Evolutionary conservation across 2,329 filamentous ascomycete species (phyloP).

Genomic region (Alternaria metachromatica): DNA sequence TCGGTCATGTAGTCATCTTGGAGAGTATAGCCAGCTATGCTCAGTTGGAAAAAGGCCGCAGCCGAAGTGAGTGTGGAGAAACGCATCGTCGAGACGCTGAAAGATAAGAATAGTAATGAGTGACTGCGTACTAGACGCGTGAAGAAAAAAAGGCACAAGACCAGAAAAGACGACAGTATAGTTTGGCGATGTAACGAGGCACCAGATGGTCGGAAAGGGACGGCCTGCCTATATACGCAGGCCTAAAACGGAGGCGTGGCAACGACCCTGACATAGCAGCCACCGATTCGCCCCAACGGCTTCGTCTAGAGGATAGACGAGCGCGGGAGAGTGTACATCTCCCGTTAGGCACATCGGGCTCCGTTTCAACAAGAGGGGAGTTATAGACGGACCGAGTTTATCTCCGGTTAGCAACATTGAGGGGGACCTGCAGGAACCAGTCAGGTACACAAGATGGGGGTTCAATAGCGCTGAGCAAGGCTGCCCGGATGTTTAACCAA

Average conservation of each 20-base stretch:
- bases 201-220: constrained; percentile 16
- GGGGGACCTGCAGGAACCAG: constrained; percentile 24
- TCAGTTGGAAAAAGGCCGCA: constrained; percentile 41
- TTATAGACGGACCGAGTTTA: constrained; percentile 15
- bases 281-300: constrained; percentile 20
- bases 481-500: constrained; percentile 29
- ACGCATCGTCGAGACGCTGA: constrained; percentile 43
- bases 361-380: constrained; percentile 31
- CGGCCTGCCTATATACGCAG: constrained; percentile 33
- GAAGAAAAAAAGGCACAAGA: constrained; percentile 29
- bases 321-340: constrained; percentile 16
- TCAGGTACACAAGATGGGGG: constrained; percentile 13
- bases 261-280: constrained; percentile 4
- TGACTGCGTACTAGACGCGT: constrained; percentile 46
- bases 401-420: constrained; percentile 28
- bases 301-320: constrained; percentile 12
- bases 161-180: constrained; percentile 25
- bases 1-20: constrained; percentile 50
- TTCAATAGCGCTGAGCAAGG: constrained; percentile 22
- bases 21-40: constrained; percentile 51
- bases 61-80: constrained; percentile 45
- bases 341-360: constrained; percentile 17
- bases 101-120: constrained; percentile 31
- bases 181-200: constrained; percentile 16
- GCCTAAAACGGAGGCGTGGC: constrained; percentile 11